A percentile compares a stretch with the other conserved stretches of the same genome.
Conservation (phyloP, 2,329 filamentous ascomycete species). For the Beauveria caledonica region DNA sequence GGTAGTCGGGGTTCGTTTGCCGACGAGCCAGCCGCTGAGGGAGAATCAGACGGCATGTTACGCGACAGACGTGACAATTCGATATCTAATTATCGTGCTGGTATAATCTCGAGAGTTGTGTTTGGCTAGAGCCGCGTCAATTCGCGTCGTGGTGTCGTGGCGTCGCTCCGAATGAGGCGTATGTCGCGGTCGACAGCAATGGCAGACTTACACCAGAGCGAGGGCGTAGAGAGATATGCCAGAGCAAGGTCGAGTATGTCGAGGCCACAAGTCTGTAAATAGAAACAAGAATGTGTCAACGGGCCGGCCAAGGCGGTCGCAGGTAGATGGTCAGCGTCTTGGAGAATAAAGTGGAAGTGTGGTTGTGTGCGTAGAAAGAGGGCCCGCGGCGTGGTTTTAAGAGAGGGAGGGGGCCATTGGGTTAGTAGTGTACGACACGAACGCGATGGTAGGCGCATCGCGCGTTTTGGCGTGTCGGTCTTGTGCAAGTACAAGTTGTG, state of each 20-base stretch:
- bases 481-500: not conserved
- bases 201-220: slow-evolving; percentile 7
- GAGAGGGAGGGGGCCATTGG: slow-evolving; percentile 4
- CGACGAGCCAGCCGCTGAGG: not conserved
- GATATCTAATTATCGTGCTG: not conserved
- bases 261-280: slow-evolving; percentile 7
- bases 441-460: slow-evolving; percentile 10
- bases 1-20: slow-evolving; percentile 11
- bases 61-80: not conserved
- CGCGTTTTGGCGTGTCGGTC: slow-evolving; percentile 12
- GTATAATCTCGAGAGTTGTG: not conserved
- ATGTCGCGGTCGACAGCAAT: not conserved
- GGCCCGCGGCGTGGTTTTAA: slow-evolving; percentile 10
- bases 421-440: slow-evolving; percentile 4
- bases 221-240: not conserved
- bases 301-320: slow-evolving; percentile 12
- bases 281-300: slow-evolving; percentile 5
- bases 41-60: slow-evolving; percentile 9
- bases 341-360: not conserved
- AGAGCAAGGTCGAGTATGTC: not conserved
- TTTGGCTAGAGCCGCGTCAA: slow-evolving; percentile 1
- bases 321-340: not conserved
- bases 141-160: slow-evolving; percentile 7
- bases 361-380: slow-evolving; percentile 6
- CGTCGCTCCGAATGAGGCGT: not conserved